Conservation (phyloP, 2,329 filamentous ascomycete species). For the Clarireedia paspali region DNA sequence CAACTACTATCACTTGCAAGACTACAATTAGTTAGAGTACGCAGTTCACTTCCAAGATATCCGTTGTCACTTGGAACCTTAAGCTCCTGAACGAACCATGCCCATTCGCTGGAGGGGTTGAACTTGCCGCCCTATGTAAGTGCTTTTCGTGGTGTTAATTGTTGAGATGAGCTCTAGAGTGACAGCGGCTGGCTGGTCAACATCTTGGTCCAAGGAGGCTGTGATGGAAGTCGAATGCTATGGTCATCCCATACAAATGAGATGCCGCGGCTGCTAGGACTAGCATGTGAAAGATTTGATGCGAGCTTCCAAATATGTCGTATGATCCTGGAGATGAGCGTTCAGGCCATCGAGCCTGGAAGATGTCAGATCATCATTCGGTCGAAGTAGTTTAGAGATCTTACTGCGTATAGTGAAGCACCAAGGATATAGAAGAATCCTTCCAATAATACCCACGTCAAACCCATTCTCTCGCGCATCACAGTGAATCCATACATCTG, state of each 20-base stretch:
- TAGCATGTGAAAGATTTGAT: constrained; percentile 92
- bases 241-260: constrained; percentile 74
- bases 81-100: too few relatives aligned
- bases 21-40: too few relatives aligned
- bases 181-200: constrained; percentile 1
- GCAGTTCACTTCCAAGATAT: too few relatives aligned
- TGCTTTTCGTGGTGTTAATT: too few relatives aligned
- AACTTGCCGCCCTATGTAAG: too few relatives aligned
- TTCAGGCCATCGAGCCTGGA: constrained; percentile 72
- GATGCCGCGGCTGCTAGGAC: constrained; percentile 75
- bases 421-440: constrained; percentile 80
- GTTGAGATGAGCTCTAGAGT: too few relatives aligned
- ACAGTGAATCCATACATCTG: constrained; percentile 56
- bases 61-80: too few relatives aligned
- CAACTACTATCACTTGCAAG: too few relatives aligned
- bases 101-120: too few relatives aligned
- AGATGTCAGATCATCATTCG: constrained; percentile 4
- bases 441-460: constrained; percentile 73
- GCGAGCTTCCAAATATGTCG: constrained; percentile 87
- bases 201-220: constrained; percentile 31
- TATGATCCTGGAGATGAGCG: constrained; percentile 68
- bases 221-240: constrained; percentile 83
- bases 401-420: constrained; percentile 75
- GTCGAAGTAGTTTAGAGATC: constrained; percentile 24
- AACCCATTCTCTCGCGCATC: constrained; percentile 66